A percentile compares a stretch with the other conserved stretches of the same genome.
These are phyloP conservation scores for Dictyostelium citrinum DNA, from an alignment of 78 protist genomes.

Conservation along the genomic window DNA sequence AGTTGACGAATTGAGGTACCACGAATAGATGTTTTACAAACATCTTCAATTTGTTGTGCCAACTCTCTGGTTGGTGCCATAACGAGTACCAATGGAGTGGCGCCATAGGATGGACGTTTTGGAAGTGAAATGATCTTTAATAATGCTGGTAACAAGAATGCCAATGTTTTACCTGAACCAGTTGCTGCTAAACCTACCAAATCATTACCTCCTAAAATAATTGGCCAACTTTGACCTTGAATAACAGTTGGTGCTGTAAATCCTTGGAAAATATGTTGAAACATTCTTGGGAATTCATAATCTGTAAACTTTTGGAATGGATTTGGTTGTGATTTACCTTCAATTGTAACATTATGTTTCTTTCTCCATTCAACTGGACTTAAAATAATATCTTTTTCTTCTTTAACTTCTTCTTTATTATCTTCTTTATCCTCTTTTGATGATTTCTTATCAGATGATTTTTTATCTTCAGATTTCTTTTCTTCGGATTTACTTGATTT, in stretches of 20 bases:
- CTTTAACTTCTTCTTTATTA: not conserved
- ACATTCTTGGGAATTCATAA: slow-evolving; percentile 44
- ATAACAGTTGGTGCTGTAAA: slow-evolving; percentile 82
- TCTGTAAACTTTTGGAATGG: slow-evolving; percentile 67
- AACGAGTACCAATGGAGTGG: slow-evolving; percentile 92
- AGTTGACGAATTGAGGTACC: slow-evolving; percentile 46
- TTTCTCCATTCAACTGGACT: slow-evolving; percentile 57
- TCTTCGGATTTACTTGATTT: not conserved
- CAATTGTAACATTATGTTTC: slow-evolving; percentile 31
- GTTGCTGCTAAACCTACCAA: slow-evolving; percentile 90
- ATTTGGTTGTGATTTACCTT: slow-evolving; percentile 33
- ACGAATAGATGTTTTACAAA: slow-evolving; percentile 9
- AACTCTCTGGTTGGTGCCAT: slow-evolving; percentile 99
- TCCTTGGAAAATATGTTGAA: slow-evolving; percentile 23
- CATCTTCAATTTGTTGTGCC: slow-evolving; percentile 94
- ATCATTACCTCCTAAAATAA: slow-evolving; percentile 50
- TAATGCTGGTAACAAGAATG: slow-evolving; percentile 95
- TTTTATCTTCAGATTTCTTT: not conserved
- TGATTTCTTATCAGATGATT: not conserved
- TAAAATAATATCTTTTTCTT: not conserved
- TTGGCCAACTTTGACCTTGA: slow-evolving; percentile 78
- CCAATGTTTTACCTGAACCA: slow-evolving; percentile 99
- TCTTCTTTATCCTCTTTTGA: not conserved
- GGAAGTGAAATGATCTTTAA: slow-evolving; percentile 49
- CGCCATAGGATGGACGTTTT: slow-evolving; percentile 75